Evolutionary conservation across 2,329 filamentous ascomycete species (phyloP), one percentile per base, ranked within the genome.

Genomic region (Colletotrichum tropicale): DNA sequence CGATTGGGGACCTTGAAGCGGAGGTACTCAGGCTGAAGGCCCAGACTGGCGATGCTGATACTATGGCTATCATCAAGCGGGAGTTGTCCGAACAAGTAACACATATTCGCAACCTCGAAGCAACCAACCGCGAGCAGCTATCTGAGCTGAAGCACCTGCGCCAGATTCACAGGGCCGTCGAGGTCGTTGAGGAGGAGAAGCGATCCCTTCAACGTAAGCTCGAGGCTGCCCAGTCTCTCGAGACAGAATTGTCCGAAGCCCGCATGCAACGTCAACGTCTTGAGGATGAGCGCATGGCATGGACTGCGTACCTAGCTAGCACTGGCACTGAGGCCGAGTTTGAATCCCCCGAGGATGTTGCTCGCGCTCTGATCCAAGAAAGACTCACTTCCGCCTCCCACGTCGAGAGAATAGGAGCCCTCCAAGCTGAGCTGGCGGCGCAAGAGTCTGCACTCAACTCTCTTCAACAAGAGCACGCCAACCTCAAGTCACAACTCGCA

Each of bases 121-220:
- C 91, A 1, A 91, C 92, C 43, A 98, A 95, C 77, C 90, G 95
- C 28, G 95, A 98, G 66, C 95, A 98, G 81, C 88, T 92, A 16
- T 85, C 89, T 0, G 96, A 99, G 82, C 86, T 99, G 43, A 95
- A 94, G 79, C 94, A 96, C 79, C 89, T 98, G 48, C 93, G 96
- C 16, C 94, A 96, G 78, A 86, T 94, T 5, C 93, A 96, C 83
- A 96, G 95, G 85, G 95, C 94, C n/a, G 93, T 98, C 2, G 95
- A 98, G 81, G 91, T 99, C 3, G 94, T 98, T 0, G 96, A 99
- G 82, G 97, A 99, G 83, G 96, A 99, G 86, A 98, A 98, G 87
- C 90, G 95, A 77, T 91, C 92, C 0, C 86, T 99, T 26, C 94
- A 97, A 83, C 92, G 93, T 36, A 95, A 93, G 81, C 83, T 99